A percentile compares a stretch with the other conserved stretches of the same genome.
Conservation (phyloP, 495 filamentous ascomycete genomes). For the Trichodelitschia bisporula region DNA sequence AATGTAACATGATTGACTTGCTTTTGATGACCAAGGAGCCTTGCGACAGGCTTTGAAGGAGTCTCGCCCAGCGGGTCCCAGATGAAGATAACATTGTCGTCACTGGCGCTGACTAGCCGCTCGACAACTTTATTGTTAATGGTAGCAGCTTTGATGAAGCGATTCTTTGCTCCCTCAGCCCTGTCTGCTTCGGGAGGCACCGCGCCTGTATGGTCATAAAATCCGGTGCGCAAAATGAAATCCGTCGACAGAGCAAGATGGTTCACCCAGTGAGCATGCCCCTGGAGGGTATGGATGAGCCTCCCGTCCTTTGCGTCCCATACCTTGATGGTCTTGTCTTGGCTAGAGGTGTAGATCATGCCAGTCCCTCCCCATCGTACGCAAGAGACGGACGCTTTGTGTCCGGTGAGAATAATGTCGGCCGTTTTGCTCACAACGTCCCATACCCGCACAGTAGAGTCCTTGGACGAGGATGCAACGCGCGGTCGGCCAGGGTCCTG, state of each 20-base stretch:
- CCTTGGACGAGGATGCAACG: conserved; percentile 73
- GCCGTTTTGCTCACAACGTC: conserved; percentile 51
- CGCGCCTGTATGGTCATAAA: conserved; percentile 58
- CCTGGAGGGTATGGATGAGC: conserved; percentile 48
- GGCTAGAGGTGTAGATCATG: conserved; percentile 66
- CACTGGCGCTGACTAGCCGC: conserved; percentile 68
- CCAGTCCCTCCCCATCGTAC: conserved; percentile 88
- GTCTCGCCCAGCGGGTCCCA: conserved; percentile 69
- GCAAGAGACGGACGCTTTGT: conserved; percentile 70
- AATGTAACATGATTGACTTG: conserved; percentile 90
- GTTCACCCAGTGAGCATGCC: conserved; percentile 90
- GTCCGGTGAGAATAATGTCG: conserved; percentile 62
- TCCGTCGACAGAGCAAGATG: conserved; percentile 88
- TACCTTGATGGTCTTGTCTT: conserved; percentile 81
- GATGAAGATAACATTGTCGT: conserved; percentile 92
- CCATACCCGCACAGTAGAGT: conserved; percentile 78
- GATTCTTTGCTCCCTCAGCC: conserved; percentile 34
- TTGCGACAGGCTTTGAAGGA: conserved; percentile 70
- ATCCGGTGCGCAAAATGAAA: conserved; percentile 67
- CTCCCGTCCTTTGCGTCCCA: conserved; percentile 68
- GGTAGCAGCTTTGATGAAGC: conserved; percentile 79
- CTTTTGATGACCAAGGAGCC: conserved; percentile 83
- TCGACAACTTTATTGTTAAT: conserved; percentile 58
- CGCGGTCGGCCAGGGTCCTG: conserved; percentile 50
- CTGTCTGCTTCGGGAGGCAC: conserved; percentile 38